A percentile compares a stretch with the other conserved stretches of the same genome.
phyloP scores from a whole-genome alignment of 331 rosid species.

The Stylosanthes scabra region DNA sequence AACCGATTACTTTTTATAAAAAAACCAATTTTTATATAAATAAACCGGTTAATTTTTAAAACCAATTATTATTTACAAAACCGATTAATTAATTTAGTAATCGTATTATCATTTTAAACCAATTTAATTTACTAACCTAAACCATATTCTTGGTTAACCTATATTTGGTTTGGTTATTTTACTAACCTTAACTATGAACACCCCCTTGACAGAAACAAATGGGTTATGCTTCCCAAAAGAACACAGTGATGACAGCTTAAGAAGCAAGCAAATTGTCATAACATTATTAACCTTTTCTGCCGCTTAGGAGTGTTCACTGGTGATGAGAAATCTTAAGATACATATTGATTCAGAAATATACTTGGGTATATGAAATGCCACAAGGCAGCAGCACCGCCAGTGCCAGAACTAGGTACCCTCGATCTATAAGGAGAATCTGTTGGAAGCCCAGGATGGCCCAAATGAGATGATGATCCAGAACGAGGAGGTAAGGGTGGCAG shows the following conservation, averaged over 20 bases:
- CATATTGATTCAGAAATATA: slow-evolving; percentile 92
- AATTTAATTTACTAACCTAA: too few relatives aligned
- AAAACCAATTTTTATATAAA: too few relatives aligned
- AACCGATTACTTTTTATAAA: too few relatives aligned
- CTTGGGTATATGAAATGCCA: slow-evolving; percentile 99
- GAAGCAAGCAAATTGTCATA: not conserved
- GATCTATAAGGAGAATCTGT: slow-evolving; percentile 76
- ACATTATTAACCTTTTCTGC: slow-evolving; percentile 81
- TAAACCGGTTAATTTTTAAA: too few relatives aligned
- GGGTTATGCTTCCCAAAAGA: slow-evolving; percentile 32
- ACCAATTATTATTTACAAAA: too few relatives aligned
- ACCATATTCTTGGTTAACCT: too few relatives aligned
- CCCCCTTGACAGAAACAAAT: too few relatives aligned
- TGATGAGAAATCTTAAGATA: slow-evolving; percentile 87
- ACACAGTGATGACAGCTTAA: slow-evolving; percentile 5
- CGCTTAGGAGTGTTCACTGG: slow-evolving; percentile 73
- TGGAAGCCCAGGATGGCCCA: slow-evolving; percentile 67
- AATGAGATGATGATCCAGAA: slow-evolving; percentile 61
- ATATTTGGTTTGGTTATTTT: too few relatives aligned
- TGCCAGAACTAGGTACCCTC: slow-evolving; percentile 59
- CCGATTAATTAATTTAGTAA: too few relatives aligned
- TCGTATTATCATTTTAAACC: too few relatives aligned
- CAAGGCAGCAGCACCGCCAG: slow-evolving; percentile 89
- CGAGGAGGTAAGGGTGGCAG: slow-evolving; percentile 68
- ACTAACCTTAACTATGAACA: too few relatives aligned